Evolutionary conservation across 2,329 filamentous ascomycete genomes (phyloP), one percentile per base, ranked within the genome.

Genomic region (Lachnellula occidentalis): DNA sequence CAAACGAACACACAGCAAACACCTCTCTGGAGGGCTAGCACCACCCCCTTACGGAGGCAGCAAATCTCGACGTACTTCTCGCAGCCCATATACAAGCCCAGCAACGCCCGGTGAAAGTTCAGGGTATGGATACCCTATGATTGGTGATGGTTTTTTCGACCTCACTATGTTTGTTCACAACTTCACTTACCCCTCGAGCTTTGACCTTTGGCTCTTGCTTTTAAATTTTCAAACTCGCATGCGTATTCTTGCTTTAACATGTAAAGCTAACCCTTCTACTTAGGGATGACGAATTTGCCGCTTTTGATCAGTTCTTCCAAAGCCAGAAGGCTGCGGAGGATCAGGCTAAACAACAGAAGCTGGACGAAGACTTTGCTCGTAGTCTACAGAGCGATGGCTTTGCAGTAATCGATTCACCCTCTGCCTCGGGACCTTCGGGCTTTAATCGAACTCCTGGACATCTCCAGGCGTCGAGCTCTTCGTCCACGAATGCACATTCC

Each of bases 311-410:
- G 22, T 53, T 54, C 15, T 54, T 54, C 37, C 48, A 56, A 45
- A 51, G 52, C 22, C 62, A 66, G 31, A 60, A 62, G 69, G 72
- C 51, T 62, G 72, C 34, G 61, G 75, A 72, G 50, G 72, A 74
- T 24, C 67, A 69, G 50, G 70, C 69, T 39, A 62, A 68, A 51
- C 70, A 68, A 37, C 67, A 68, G 34, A 70, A 69, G 48, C 59
- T 66, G 14, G 73, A 73, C 54, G 67, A 58, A 52, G 66, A 67
- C 27, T 61, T 65, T 57, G 70, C 70, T 24, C 63, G 63, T 17
- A 57, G 45, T 15, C 49, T 73, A 31, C 55, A 64, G 49, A 55
- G 57, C 47, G 51, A 58, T 37, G 34, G 53, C 14, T 46, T 17
- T 31, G 22, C 43, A 14, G 21, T 12, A 15, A 17, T 45, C 15